Evolutionary conservation across 2,329 filamentous ascomycete genomes (phyloP), one percentile per base, ranked within the genome.

Genomic region (Elsinoe batatas): DNA sequence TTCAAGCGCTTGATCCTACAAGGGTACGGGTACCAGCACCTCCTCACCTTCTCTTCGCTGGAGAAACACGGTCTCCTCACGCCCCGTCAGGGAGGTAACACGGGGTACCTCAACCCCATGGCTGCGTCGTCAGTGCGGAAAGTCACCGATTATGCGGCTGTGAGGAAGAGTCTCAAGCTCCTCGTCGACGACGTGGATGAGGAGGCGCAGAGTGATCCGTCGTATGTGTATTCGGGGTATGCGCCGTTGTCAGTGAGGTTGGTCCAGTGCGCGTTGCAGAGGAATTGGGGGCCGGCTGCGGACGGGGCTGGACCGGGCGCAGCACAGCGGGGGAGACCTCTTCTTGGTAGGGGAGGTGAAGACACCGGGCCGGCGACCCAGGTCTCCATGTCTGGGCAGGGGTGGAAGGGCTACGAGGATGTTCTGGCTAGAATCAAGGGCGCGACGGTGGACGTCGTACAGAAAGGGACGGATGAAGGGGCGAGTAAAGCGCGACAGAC

Each of bases 151-250:
- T 98, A 96, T 72, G 84, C 83, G 3, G 87, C 88, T 62, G 75
- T 97, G 4, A 85, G 94, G 55, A 95, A 93, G 68, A 84, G 85
- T 58, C 80, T 98, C 12, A 83, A 86, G 30, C 79, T 98, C 13
- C 95, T 96, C 67, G 86, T 96, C 56, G 93, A 98, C 67, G 93
- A 97, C 68, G 91, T 98, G 37, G 91, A 95, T 66, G 93, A 98
- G 70, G 84, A 93, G 58, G 87, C 94, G 46, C 93, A 93, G 2
- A 88, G 93, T 64, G 93, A 98, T 64, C 85, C 97, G 59, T 87
- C 91, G n/a, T 98, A 98, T 65, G 91, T 96, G 10, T 98, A 97
- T 72, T 95, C 88, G 61, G 94, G 93, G 53, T 98, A 97, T 67
- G 93, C 94, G 3, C 94, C 93, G 0, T 79, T 98, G 11, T 95